Conservation (phyloP, 1,139 yeast species). For the Pneumocystis carinii region DNA sequence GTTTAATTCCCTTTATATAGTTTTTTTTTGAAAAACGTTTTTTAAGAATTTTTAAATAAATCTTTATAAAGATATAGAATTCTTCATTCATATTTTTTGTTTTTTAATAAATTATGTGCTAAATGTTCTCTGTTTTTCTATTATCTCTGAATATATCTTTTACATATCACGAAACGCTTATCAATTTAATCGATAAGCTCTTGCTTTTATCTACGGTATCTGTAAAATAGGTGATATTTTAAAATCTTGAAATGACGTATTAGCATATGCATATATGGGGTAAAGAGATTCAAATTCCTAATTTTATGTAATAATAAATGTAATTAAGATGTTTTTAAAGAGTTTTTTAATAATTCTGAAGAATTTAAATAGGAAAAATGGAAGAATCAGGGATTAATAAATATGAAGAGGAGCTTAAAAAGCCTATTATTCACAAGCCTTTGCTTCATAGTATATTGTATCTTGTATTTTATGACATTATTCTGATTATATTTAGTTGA, state of each 20-base stretch:
- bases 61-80: too few relatives aligned
- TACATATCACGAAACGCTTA: too few relatives aligned
- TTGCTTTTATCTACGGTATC: background rate
- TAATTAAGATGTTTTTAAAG: background rate
- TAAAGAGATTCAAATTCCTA: background rate
- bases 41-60: background rate
- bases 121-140: too few relatives aligned
- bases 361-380: background rate
- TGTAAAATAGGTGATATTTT: background rate
- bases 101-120: too few relatives aligned
- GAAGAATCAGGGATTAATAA: background rate
- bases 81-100: too few relatives aligned
- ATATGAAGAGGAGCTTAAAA: background rate
- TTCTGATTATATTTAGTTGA: background rate
- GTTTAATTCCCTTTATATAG: too few relatives aligned
- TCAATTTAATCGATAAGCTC: background rate
- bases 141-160: too few relatives aligned
- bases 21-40: background rate
- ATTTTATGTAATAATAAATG: background rate
- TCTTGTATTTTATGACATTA: background rate
- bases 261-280: background rate
- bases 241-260: background rate
- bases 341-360: background rate
- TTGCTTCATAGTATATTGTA: background rate
- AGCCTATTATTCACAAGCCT: background rate